A percentile compares a stretch with the other conserved stretches of the same genome.
Conservation (phyloP, 768 basidiomycete genomes). For the Crepidotus variabilis region DNA sequence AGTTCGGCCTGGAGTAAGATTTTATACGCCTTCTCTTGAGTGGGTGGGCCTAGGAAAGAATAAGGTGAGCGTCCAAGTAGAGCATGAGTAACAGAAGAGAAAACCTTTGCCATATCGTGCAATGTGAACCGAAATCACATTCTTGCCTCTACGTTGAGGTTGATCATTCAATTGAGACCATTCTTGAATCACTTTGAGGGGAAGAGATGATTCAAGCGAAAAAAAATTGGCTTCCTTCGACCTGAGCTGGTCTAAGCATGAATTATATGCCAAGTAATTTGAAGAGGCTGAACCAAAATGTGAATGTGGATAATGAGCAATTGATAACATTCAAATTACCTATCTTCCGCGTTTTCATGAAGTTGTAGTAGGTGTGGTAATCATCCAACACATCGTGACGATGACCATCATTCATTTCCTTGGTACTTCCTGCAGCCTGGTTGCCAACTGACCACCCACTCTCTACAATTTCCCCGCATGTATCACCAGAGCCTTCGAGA, state of each 20-base stretch:
- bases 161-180: slow-evolving; percentile 7
- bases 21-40: slow-evolving; percentile 3
- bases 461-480: slow-evolving; percentile 26
- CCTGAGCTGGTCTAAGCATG: slow-evolving; percentile 5
- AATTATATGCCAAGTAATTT: not conserved
- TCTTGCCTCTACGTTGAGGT: slow-evolving; percentile 1
- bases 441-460: slow-evolving; percentile 22
- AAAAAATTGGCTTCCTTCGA: not conserved
- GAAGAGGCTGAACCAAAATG: not conserved
- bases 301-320: not conserved
- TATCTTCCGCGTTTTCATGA: slow-evolving; percentile 20
- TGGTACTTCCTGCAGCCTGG: slow-evolving; percentile 22
- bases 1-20: slow-evolving; percentile 3
- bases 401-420: slow-evolving; percentile 25
- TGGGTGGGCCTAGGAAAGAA: not conserved
- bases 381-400: slow-evolving; percentile 27
- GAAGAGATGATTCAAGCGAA: not conserved
- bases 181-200: not conserved
- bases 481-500: slow-evolving; percentile 17
- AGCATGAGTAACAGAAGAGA: not conserved
- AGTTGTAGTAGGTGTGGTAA: slow-evolving; percentile 21
- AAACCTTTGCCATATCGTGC: slow-evolving; percentile 3
- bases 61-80: too few species aligned
- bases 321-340: slow-evolving; percentile 11
- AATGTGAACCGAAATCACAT: slow-evolving; percentile 6